These are phyloP conservation scores for Picea mariana DNA, from an alignment of 83 land plant species.

Conservation along the genomic window DNA sequence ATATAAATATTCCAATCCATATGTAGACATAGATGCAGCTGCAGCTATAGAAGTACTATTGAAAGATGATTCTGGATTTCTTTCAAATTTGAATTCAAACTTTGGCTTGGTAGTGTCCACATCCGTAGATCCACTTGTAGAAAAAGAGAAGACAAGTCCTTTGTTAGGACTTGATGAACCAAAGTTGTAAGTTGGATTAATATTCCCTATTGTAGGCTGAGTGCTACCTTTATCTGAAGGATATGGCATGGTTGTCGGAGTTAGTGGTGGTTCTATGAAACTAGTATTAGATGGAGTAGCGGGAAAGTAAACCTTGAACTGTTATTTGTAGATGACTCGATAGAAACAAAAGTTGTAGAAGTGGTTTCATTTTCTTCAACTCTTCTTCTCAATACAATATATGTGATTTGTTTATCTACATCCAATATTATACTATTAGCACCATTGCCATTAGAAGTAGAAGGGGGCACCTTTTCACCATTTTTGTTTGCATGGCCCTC, in stretches of 20 bases:
- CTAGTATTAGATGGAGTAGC: conserved; percentile 9
- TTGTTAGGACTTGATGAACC: background rate
- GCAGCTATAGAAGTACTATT: conserved; percentile 3
- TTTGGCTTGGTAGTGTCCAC: conserved; percentile 7
- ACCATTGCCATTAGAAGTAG: conserved; percentile 19
- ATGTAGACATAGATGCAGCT: background rate
- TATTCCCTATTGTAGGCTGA: background rate
- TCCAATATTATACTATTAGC: background rate
- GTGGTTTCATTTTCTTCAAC: background rate
- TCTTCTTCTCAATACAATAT: background rate
- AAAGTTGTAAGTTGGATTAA: conserved; percentile 1
- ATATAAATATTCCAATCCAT: background rate
- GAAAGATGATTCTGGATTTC: conserved; percentile 7
- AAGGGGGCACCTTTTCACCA: background rate
- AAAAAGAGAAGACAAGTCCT: conserved; percentile 3
- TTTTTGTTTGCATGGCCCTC: background rate
- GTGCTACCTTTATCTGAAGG: background rate
- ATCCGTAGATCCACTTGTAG: background rate
- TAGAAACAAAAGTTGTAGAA: background rate
- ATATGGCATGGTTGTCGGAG: conserved; percentile 3
- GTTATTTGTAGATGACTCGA: conserved; percentile 12
- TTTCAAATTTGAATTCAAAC: conserved; percentile 16
- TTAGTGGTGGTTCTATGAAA: conserved; percentile 20
- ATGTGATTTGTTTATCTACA: conserved; percentile 7
- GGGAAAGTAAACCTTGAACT: conserved; percentile 15